Conservation (phyloP, 2,329 filamentous ascomycete species). For the Aspergillus thermomutatus region DNA sequence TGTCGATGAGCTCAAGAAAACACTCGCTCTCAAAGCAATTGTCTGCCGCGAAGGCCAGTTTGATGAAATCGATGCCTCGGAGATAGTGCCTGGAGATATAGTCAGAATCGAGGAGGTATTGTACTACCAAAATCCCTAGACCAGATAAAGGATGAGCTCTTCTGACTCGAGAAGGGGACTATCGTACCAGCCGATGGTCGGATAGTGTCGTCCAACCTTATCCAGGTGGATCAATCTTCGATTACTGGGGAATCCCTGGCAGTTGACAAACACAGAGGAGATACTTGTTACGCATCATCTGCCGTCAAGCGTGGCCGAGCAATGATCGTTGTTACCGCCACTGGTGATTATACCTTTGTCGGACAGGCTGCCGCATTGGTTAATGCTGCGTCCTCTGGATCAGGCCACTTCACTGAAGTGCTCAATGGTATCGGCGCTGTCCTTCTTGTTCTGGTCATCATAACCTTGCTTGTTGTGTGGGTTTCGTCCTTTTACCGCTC, state of each 20-base stretch:
- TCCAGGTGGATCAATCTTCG: slow-evolving; percentile 87
- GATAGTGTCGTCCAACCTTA: slow-evolving; percentile 77
- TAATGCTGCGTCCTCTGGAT: slow-evolving; percentile 68
- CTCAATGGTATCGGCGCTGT: slow-evolving; percentile 82
- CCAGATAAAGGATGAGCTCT: slow-evolving; percentile 3
- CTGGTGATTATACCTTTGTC: slow-evolving; percentile 86
- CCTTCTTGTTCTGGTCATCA: slow-evolving; percentile 73
- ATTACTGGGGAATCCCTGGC: slow-evolving; percentile 90
- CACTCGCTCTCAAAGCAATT: slow-evolving; percentile 79
- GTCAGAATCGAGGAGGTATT: slow-evolving; percentile 74
- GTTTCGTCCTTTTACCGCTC: slow-evolving; percentile 84
- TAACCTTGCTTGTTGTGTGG: slow-evolving; percentile 81
- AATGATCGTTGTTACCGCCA: slow-evolving; percentile 76
- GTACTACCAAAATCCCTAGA: not conserved
- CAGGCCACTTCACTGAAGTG: slow-evolving; percentile 87
- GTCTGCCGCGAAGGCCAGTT: slow-evolving; percentile 78
- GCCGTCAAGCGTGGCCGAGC: slow-evolving; percentile 88
- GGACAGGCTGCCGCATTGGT: slow-evolving; percentile 85
- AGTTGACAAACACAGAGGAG: slow-evolving; percentile 80
- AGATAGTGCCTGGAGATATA: slow-evolving; percentile 87
- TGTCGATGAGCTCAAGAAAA: slow-evolving; percentile 88
- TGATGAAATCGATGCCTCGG: slow-evolving; percentile 74
- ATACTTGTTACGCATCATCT: slow-evolving; percentile 80
- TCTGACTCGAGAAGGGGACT: slow-evolving; percentile 56
- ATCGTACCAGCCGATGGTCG: slow-evolving; percentile 87